These are phyloP conservation scores for Aspergillus panamensis DNA, from an alignment of 495 filamentous ascomycete species.

Conservation along the genomic window DNA sequence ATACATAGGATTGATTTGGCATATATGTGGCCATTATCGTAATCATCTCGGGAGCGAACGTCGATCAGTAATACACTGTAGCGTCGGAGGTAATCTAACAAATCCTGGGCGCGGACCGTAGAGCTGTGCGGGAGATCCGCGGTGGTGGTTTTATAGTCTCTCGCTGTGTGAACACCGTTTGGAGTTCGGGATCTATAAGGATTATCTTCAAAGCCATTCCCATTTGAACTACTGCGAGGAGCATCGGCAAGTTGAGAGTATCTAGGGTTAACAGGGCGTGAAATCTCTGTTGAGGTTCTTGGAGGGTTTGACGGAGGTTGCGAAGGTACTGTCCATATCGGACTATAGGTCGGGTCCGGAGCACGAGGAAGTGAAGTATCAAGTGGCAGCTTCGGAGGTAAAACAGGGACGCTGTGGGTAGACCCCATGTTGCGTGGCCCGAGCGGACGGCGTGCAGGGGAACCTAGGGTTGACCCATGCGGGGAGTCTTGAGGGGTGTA, in stretches of 20 bases:
- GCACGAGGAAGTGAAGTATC: slow-evolving; percentile 65
- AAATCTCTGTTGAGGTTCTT: slow-evolving; percentile 42
- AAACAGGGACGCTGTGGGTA: slow-evolving; percentile 36
- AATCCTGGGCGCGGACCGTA: slow-evolving; percentile 59
- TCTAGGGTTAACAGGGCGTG: slow-evolving; percentile 33
- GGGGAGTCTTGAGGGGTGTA: slow-evolving; percentile 21
- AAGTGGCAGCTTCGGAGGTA: slow-evolving; percentile 55
- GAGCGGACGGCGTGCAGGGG: slow-evolving; percentile 39
- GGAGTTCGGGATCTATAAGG: slow-evolving; percentile 45
- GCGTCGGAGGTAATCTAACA: slow-evolving; percentile 61
- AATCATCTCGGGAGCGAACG: slow-evolving; percentile 75
- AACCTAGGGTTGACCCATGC: slow-evolving; percentile 21
- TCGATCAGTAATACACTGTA: slow-evolving; percentile 77
- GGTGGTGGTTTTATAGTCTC: slow-evolving; percentile 38
- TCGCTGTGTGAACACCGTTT: slow-evolving; percentile 35
- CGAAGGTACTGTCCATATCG: slow-evolving; percentile 47
- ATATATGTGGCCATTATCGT: slow-evolving; percentile 84
- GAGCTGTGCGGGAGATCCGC: slow-evolving; percentile 57
- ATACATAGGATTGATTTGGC: slow-evolving; percentile 79
- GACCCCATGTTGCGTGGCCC: slow-evolving; percentile 58
- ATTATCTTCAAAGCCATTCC: slow-evolving; percentile 35
- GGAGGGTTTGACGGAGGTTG: slow-evolving; percentile 50
- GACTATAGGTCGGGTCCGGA: slow-evolving; percentile 85
- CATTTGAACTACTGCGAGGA: slow-evolving; percentile 37
- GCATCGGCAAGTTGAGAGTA: slow-evolving; percentile 42